phyloP scores from a whole-genome alignment of 2,329 filamentous ascomycete genomes.

The Aureobasidium subglaciale region DNA sequence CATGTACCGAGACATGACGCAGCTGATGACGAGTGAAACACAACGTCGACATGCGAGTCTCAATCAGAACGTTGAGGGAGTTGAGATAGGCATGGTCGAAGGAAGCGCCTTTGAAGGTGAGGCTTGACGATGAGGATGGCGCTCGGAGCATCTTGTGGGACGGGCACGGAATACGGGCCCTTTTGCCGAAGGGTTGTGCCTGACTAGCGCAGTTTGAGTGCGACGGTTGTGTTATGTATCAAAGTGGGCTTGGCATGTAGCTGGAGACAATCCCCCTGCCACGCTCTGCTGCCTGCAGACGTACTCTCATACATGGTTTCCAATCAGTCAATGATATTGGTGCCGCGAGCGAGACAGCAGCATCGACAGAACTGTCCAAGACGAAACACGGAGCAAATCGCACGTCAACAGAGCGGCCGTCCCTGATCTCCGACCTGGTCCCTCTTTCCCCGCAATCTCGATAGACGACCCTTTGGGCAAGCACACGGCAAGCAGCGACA shows the following conservation, averaged over 20 bases:
- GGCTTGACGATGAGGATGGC: not conserved
- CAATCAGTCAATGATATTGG: not conserved
- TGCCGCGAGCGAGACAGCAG: not conserved
- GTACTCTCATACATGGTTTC: not conserved
- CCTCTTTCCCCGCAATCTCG: conserved; percentile 7
- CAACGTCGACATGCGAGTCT: not conserved
- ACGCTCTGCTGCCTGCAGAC: not conserved
- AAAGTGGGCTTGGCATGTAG: conserved; percentile 1
- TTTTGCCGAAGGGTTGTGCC: not conserved
- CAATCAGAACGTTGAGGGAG: conserved; percentile 1
- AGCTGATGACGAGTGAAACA: not conserved
- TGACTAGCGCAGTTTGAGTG: not conserved
- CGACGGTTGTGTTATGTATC: conserved; percentile 3
- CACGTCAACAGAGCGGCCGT: not conserved
- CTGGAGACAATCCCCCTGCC: not conserved
- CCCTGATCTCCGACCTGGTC: not conserved
- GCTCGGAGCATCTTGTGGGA: not conserved
- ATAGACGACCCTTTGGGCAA: not conserved
- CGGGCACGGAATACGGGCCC: not conserved
- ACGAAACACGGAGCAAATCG: not conserved
- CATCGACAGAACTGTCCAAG: not conserved
- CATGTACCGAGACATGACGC: conserved; percentile 6
- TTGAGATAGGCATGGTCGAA: not conserved
- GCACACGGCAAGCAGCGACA: not conserved
- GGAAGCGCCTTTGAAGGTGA: not conserved